Conservation (phyloP, 805 yeast genomes). For the Yamadazyma takamatsuzukensis region DNA sequence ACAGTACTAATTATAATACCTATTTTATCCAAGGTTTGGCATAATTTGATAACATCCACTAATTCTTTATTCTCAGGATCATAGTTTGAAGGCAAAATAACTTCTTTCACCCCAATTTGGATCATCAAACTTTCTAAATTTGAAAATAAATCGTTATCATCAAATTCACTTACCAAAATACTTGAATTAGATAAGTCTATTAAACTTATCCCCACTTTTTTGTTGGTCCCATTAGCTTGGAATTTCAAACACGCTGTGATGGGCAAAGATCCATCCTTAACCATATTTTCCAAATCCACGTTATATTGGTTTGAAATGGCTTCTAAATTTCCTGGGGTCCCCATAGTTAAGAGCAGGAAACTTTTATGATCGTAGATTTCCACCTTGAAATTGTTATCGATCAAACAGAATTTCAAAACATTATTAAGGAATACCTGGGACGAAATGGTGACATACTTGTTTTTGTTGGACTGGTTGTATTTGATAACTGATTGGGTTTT, state of each 20-base stretch:
- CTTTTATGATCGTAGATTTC: conserved; percentile 67
- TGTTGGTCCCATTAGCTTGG: conserved; percentile 33
- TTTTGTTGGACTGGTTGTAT: conserved; percentile 39
- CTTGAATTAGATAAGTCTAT: conserved; percentile 66
- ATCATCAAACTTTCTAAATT: conserved; percentile 82
- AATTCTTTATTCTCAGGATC: conserved; percentile 35
- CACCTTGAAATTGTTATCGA: conserved; percentile 70
- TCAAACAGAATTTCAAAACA: conserved; percentile 61
- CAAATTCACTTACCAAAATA: conserved; percentile 73
- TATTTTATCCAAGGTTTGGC: conserved; percentile 64
- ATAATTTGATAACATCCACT: conserved; percentile 59
- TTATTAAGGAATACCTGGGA: conserved; percentile 62
- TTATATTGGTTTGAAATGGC: conserved; percentile 36
- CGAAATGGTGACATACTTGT: conserved; percentile 71
- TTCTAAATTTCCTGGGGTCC: conserved; percentile 89
- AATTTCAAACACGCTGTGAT: conserved; percentile 38
- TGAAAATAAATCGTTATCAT: conserved; percentile 83
- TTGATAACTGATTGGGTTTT: conserved; percentile 82
- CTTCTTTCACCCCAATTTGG: conserved; percentile 87
- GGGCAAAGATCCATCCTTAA: conserved; percentile 42
- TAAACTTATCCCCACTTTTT: conserved; percentile 72
- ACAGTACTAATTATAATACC: conserved; percentile 69
- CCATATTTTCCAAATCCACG: conserved; percentile 56
- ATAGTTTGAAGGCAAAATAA: conserved; percentile 52
- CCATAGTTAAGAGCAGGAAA: conserved; percentile 57